Conservation (phyloP, 2,329 filamentous ascomycete genomes). For the Hypoxylon sp. region DNA sequence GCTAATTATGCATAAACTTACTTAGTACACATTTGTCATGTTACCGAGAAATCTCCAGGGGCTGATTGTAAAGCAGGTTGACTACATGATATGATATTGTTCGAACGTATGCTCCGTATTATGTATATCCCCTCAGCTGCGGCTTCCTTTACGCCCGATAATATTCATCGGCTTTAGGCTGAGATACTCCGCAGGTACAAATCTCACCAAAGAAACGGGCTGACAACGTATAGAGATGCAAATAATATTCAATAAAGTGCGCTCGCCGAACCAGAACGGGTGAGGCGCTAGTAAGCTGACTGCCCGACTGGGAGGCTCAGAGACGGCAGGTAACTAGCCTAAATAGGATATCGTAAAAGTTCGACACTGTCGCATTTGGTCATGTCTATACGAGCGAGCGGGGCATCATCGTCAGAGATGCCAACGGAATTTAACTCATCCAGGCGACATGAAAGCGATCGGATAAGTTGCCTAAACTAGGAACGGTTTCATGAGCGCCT, state of each 20-base stretch:
- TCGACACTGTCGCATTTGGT: not conserved
- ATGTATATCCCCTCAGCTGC: slow-evolving; percentile 19
- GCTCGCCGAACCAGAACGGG: slow-evolving; percentile 13
- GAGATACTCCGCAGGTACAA: slow-evolving; percentile 3
- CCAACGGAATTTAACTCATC: slow-evolving; percentile 32
- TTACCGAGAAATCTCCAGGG: slow-evolving; percentile 40
- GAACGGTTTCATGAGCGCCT: slow-evolving; percentile 26
- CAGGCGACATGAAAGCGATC: slow-evolving; percentile 32
- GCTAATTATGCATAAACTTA: slow-evolving; percentile 23
- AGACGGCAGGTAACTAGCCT: slow-evolving; percentile 32
- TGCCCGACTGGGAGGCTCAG: slow-evolving; percentile 17
- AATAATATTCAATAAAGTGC: slow-evolving; percentile 13
- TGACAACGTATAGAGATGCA: slow-evolving; percentile 6
- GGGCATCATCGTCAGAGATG: slow-evolving; percentile 20
- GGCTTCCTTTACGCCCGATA: slow-evolving; percentile 1
- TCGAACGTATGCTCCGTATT: slow-evolving; percentile 12
- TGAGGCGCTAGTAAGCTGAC: slow-evolving; percentile 41
- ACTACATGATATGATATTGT: slow-evolving; percentile 11
- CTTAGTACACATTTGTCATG: slow-evolving; percentile 23
- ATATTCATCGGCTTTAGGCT: slow-evolving; percentile 11
- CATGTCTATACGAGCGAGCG: slow-evolving; percentile 19
- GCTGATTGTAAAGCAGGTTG: slow-evolving; percentile 11
- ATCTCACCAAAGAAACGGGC: slow-evolving; percentile 9
- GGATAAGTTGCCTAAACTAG: slow-evolving; percentile 42
- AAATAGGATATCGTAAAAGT: slow-evolving; percentile 29